Conservation (phyloP, 192 early-diverging fungal species). For the Coemansia sp. region DNA sequence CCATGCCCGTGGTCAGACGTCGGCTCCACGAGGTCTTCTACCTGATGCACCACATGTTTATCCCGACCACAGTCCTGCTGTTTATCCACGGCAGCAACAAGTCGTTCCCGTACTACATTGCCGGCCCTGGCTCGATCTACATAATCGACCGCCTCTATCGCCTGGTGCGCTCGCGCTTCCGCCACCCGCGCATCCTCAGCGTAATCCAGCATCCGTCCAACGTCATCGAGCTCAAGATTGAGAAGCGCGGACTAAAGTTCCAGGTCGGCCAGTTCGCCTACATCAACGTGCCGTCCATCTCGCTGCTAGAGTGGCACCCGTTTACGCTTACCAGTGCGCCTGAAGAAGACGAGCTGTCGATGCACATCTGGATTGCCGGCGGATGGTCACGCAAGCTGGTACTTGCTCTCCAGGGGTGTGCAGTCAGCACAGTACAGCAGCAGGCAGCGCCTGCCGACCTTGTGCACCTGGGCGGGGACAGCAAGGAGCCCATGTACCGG, state of each 20-base stretch:
- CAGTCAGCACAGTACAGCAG: slow-evolving; percentile 20
- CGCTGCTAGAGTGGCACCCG: slow-evolving; percentile 73
- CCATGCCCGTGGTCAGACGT: slow-evolving; percentile 36
- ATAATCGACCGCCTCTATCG: slow-evolving; percentile 66
- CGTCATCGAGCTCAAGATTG: slow-evolving; percentile 79
- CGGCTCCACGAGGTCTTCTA: slow-evolving; percentile 70
- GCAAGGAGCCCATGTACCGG: slow-evolving; percentile 19
- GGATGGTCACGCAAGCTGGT: slow-evolving; percentile 70
- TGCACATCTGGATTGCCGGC: slow-evolving; percentile 77
- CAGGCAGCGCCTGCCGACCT: neutral
- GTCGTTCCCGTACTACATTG: slow-evolving; percentile 75
- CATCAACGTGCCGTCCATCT: slow-evolving; percentile 70
- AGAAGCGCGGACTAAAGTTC: slow-evolving; percentile 57
- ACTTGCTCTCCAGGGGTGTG: slow-evolving; percentile 32
- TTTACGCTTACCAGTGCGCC: slow-evolving; percentile 83
- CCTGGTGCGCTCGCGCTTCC: slow-evolving; percentile 61
- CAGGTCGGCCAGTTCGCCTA: slow-evolving; percentile 80
- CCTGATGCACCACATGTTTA: slow-evolving; percentile 85
- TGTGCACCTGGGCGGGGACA: neutral
- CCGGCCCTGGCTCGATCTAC: slow-evolving; percentile 65
- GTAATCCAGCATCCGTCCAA: slow-evolving; percentile 82
- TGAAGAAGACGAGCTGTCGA: slow-evolving; percentile 67
- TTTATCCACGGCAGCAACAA: slow-evolving; percentile 73
- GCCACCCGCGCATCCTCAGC: slow-evolving; percentile 69
- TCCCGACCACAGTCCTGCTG: slow-evolving; percentile 65